A percentile compares a stretch with the other conserved stretches of the same genome.
These are phyloP conservation scores for Lichtheimia hyalospora DNA, from an alignment of 371 early-diverging fungal species.

Conservation along the genomic window DNA sequence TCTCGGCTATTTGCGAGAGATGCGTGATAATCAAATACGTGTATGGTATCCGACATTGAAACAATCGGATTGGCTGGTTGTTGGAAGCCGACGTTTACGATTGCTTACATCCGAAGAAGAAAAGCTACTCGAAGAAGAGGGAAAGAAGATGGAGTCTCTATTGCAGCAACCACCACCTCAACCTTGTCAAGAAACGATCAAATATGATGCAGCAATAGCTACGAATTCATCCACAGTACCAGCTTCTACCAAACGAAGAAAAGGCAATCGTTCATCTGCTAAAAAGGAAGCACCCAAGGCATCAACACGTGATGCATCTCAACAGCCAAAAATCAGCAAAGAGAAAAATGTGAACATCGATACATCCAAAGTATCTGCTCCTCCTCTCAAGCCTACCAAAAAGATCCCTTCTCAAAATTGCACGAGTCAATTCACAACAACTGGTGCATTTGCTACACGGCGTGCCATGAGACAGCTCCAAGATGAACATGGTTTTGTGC, in stretches of 20 bases:
- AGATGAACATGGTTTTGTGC: constrained; percentile 46
- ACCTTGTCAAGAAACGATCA: not conserved
- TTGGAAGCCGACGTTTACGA: constrained; percentile 40
- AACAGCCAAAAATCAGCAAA: not conserved
- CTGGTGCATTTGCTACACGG: constrained; percentile 51
- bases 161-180: not conserved
- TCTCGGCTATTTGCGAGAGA: constrained; percentile 34
- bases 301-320: not conserved
- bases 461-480: constrained; percentile 40
- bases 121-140: not conserved
- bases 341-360: not conserved
- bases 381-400: not conserved
- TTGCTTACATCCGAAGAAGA: constrained; percentile 32
- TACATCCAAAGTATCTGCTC: not conserved
- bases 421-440: constrained; percentile 23
- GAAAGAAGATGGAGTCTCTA: not conserved
- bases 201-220: not conserved
- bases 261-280: constrained; percentile 8
- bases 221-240: not conserved
- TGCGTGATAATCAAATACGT: constrained; percentile 29
- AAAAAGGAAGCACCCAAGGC: not conserved
- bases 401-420: not conserved
- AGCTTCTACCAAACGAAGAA: constrained; percentile 2
- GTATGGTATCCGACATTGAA: constrained; percentile 39
- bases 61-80: constrained; percentile 36